These are phyloP conservation scores for Gillenia trifoliata DNA, from an alignment of 306 rosid genomes.

Conservation along the genomic window DNA sequence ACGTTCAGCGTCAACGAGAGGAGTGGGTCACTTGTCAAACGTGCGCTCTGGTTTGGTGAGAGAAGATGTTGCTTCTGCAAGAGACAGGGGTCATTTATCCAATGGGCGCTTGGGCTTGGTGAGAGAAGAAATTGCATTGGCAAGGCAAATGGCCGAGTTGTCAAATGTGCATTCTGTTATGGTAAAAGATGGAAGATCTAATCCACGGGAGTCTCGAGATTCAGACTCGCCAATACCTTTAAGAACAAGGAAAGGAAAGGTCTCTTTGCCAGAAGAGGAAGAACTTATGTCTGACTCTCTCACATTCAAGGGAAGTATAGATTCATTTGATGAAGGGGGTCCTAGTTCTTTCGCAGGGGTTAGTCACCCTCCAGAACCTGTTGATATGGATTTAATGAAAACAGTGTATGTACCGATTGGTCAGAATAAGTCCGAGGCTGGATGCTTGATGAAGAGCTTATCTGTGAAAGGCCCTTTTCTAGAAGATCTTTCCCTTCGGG, in stretches of 20 bases:
- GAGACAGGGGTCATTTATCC: conserved; percentile 45
- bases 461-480: conserved; percentile 76
- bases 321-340: conserved; percentile 60
- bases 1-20: conserved; percentile 28
- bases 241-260: conserved; percentile 52
- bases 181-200: conserved; percentile 51
- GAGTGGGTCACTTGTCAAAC: conserved; percentile 27
- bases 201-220: conserved; percentile 35
- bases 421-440: conserved; percentile 64
- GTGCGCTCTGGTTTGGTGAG: conserved; percentile 20
- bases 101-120: conserved; percentile 35
- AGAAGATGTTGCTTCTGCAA: conserved; percentile 21
- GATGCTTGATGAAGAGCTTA: conserved; percentile 71
- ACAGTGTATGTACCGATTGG: conserved; percentile 74
- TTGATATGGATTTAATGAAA: conserved; percentile 85
- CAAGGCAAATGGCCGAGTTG: conserved; percentile 31
- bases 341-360: conserved; percentile 84
- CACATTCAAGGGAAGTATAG: conserved; percentile 45
- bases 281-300: conserved; percentile 45
- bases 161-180: conserved; percentile 49
- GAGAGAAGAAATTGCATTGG: conserved; percentile 25
- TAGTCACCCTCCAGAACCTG: conserved; percentile 98
- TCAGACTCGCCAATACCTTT: conserved; percentile 35
- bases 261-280: conserved; percentile 50
- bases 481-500: conserved; percentile 76